These are phyloP conservation scores for Trametes versicolor DNA, from an alignment of 1,284 basidiomycete genomes.

Conservation along the genomic window DNA sequence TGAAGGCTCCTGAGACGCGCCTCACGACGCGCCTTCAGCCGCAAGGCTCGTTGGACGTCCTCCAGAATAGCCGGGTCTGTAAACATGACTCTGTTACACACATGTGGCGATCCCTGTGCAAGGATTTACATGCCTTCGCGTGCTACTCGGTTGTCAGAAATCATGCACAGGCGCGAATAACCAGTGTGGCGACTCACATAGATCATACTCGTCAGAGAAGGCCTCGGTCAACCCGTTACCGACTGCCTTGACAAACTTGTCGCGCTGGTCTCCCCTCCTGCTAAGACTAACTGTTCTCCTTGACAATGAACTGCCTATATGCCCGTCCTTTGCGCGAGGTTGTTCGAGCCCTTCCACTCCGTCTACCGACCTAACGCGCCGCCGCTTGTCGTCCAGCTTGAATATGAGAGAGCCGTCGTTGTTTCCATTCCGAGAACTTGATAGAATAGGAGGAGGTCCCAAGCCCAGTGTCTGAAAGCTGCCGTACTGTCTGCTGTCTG, in stretches of 20 bases:
- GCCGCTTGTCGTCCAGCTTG: constrained; percentile 39
- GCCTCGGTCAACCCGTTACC: constrained; percentile 39
- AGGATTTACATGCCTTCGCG: constrained; percentile 64
- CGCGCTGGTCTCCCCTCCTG: constrained; percentile 30
- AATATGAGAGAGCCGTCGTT: constrained; percentile 24
- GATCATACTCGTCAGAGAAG: constrained; percentile 77
- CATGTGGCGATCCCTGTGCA: neutral
- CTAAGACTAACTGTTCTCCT: constrained; percentile 33
- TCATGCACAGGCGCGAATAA: neutral
- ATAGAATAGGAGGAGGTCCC: constrained; percentile 40
- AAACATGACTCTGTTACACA: constrained; percentile 28
- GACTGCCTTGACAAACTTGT: constrained; percentile 26
- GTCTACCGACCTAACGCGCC: constrained; percentile 45
- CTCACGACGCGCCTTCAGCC: constrained; percentile 74
- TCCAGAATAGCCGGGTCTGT: constrained; percentile 77
- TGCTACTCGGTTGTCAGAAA: constrained; percentile 50
- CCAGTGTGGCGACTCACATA: constrained; percentile 58
- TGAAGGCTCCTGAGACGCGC: constrained; percentile 60
- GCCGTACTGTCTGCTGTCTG: constrained; percentile 28
- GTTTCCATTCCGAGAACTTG: constrained; percentile 29
- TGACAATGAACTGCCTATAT: constrained; percentile 19
- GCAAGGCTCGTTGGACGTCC: constrained; percentile 77
- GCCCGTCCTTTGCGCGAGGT: constrained; percentile 23
- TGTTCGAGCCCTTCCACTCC: constrained; percentile 29
- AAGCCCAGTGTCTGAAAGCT: constrained; percentile 39